phyloP scores from a whole-genome alignment of 345 rosid species.

The Citrus reticulata region DNA sequence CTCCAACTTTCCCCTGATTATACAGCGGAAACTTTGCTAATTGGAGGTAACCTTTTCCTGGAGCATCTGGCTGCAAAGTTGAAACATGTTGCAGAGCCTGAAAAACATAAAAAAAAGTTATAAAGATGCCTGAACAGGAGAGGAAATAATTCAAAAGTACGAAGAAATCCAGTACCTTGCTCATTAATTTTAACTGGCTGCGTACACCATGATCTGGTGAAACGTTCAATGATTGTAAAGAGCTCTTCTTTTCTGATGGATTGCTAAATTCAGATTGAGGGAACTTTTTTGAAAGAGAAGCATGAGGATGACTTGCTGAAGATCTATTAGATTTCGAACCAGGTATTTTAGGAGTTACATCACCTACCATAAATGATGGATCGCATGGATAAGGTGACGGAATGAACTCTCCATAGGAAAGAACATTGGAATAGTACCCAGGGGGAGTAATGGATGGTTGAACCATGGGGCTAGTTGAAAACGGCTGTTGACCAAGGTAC shows the following conservation, averaged over 20 bases:
- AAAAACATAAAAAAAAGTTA: not conserved
- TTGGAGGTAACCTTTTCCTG: constrained; percentile 23
- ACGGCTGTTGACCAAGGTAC: constrained; percentile 30
- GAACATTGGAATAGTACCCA: constrained; percentile 32
- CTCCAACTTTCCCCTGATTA: constrained; percentile 37
- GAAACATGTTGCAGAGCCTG: constrained; percentile 15
- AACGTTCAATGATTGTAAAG: constrained; percentile 10
- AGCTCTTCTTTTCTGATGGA: constrained; percentile 27
- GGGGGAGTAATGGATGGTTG: constrained; percentile 26
- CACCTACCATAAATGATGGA: constrained; percentile 20
- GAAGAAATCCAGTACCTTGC: constrained; percentile 28
- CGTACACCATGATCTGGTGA: constrained; percentile 28
- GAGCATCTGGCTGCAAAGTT: constrained; percentile 18
- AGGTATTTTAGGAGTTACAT: constrained; percentile 30
- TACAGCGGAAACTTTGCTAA: constrained; percentile 19
- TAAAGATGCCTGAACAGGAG: not conserved
- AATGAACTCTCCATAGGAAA: constrained; percentile 36
- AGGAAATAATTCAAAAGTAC: not conserved
- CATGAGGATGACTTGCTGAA: constrained; percentile 29
- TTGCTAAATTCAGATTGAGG: constrained; percentile 12
- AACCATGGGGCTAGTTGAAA: constrained; percentile 23
- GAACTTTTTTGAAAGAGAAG: not conserved
- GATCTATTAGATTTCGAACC: constrained; percentile 31
- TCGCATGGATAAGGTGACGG: constrained; percentile 33
- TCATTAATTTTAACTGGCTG: constrained; percentile 33